These are phyloP conservation scores for Anethum foeniculum DNA, from an alignment of 140 eudicot genomes.

Conservation along the genomic window DNA sequence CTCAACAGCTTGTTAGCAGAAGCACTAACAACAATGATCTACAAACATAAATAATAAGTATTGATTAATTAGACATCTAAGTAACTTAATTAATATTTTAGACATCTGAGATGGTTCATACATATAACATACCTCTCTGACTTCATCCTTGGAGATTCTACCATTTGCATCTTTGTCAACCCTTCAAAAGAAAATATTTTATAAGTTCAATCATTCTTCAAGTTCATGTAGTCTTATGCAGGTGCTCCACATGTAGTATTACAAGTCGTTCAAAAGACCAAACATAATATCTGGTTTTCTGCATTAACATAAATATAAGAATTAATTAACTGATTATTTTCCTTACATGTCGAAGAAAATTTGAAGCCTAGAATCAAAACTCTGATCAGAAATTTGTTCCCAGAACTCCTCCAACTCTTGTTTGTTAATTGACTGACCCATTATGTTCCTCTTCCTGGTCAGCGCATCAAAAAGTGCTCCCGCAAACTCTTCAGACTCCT, in stretches of 20 bases:
- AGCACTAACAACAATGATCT: constrained; percentile 76
- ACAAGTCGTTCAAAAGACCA: background rate
- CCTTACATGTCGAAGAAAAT: constrained; percentile 85
- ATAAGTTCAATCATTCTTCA: background rate
- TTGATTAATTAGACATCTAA: background rate
- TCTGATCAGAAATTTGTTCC: constrained; percentile 68
- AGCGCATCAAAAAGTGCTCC: constrained; percentile 68
- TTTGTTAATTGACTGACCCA: constrained; percentile 40
- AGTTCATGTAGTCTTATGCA: background rate
- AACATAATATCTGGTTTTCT: background rate
- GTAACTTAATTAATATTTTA: background rate
- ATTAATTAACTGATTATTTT: background rate
- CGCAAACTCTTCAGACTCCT: constrained; percentile 64
- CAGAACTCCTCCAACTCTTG: constrained; percentile 54
- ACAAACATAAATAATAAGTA: constrained; percentile 6
- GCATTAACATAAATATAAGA: background rate
- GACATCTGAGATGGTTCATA: background rate
- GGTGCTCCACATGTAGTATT: too few relatives aligned
- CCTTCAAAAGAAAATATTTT: constrained; percentile 32
- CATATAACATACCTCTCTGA: constrained; percentile 49
- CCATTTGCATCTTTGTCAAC: constrained; percentile 89
- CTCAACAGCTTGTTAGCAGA: constrained; percentile 72
- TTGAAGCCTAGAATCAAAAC: constrained; percentile 75
- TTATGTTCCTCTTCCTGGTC: constrained; percentile 37
- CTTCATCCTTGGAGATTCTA: constrained; percentile 71